Base-by-base conservation (phyloP, 305 asterid species). In the Fraxinus paxiana region DNA sequence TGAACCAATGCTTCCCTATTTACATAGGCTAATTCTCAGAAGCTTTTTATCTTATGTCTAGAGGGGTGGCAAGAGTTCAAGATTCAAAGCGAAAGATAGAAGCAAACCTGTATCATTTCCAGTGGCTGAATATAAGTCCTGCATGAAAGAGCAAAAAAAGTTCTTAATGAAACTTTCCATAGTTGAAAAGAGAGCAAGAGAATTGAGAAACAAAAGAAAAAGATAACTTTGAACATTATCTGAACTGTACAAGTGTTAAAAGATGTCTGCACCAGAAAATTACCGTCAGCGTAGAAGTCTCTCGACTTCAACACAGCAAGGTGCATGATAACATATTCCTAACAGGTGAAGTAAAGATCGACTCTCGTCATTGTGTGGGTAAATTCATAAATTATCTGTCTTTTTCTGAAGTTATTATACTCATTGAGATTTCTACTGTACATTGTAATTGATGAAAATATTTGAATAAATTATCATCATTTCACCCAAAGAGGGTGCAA, bases 51-150 rank as follows among this genome's bases (percentile, higher is more conserved):
- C 30, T 61, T 61, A 22, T 8, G 71, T 61, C 15, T 59, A 59
- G 30, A 59, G 80, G 73, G 74, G 33, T 43, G 82, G 65, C 30
- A 46, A 54, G 43, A 77, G 73, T 18, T 9, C 5, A 56, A 51
- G 71, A 82, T 80, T 24, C 65, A 54, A 34, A 63, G 56, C 71
- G 61, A 15, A 67, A 76, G 79, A 65, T 70, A 81, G 86, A 81
- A 61, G 59, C 73, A 78, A 84, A 94, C 98, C 98, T 93, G 97
- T 92, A 83, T 94, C 96, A 65, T 84, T 78, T 67, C 86, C 94
- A 78, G 86, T 84, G 59, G 88, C 87, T 18, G 90, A 83, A 84
- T 87, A 87, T 38, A 77, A 72, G 28, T 67, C 92, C 91, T 88
- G 91, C 88, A 84, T 28, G 73, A 83, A 18, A 77, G 41, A 85